A percentile compares a stretch with the other conserved stretches of the same genome.
These are phyloP conservation scores for Phyllosticta capitalensis DNA, from an alignment of 2,329 filamentous ascomycete species.

Conservation along the genomic window DNA sequence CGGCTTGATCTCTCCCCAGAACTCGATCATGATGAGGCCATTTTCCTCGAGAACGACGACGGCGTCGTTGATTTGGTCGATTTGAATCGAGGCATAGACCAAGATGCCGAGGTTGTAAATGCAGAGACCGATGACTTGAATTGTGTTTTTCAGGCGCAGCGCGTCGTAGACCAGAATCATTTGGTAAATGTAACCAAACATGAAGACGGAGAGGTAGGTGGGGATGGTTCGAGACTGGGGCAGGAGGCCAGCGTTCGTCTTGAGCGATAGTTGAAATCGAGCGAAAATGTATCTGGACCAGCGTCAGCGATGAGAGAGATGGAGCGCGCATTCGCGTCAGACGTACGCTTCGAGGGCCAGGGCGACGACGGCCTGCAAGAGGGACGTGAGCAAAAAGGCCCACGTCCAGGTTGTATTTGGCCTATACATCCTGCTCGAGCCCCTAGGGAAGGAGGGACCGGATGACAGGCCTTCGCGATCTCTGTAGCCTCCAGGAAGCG, in stretches of 20 bases:
- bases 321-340: background rate
- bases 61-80: conserved; percentile 77
- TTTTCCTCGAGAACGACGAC: conserved; percentile 44
- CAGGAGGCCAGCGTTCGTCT: conserved; percentile 29
- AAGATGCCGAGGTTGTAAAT: conserved; percentile 85
- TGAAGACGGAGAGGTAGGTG: conserved; percentile 91
- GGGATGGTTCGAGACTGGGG: conserved; percentile 60
- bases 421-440: conserved; percentile 53
- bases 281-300: conserved; percentile 72
- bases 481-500: conserved; percentile 40
- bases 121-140: conserved; percentile 93
- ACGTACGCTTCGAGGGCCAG: conserved; percentile 80
- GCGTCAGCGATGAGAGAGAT: background rate
- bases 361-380: conserved; percentile 69
- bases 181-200: conserved; percentile 93
- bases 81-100: conserved; percentile 87
- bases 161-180: conserved; percentile 87
- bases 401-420: conserved; percentile 83
- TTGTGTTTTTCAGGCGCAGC: conserved; percentile 89
- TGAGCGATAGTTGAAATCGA: conserved; percentile 60
- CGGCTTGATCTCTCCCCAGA: conserved; percentile 63
- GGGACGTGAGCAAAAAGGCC: conserved; percentile 65
- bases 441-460: conserved; percentile 25
- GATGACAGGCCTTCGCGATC: conserved; percentile 30
- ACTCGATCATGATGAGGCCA: conserved; percentile 38